Conservation (phyloP, 352 stramenopile species). For the Plasmopara muralis region DNA sequence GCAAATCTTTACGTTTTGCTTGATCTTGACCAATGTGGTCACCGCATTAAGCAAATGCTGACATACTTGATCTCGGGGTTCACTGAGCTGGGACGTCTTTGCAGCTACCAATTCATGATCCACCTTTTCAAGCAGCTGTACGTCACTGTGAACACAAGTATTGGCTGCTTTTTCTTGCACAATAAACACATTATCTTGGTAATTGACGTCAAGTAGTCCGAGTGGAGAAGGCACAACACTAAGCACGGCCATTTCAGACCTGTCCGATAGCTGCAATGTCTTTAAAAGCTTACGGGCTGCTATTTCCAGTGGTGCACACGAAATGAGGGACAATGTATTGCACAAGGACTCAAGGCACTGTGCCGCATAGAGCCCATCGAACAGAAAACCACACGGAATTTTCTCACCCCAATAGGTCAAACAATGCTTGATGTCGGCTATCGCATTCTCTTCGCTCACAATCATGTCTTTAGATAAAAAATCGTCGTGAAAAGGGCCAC, state of each 20-base stretch:
- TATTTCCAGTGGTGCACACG: slow-evolving; percentile 36
- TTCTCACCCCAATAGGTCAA: slow-evolving; percentile 25
- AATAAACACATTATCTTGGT: slow-evolving; percentile 1
- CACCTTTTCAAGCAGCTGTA: slow-evolving; percentile 25
- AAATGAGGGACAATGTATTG: slow-evolving; percentile 49
- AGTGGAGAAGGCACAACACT: slow-evolving; percentile 20
- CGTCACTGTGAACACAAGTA: not conserved
- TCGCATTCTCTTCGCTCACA: slow-evolving; percentile 30
- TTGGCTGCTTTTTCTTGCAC: not conserved
- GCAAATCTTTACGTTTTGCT: slow-evolving; percentile 5
- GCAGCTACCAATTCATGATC: slow-evolving; percentile 33
- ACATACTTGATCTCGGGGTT: slow-evolving; percentile 13
- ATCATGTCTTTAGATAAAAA: slow-evolving; percentile 1
- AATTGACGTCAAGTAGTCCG: slow-evolving; percentile 15
- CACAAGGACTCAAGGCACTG: slow-evolving; percentile 48
- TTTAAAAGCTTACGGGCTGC: slow-evolving; percentile 31
- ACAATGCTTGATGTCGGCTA: slow-evolving; percentile 44
- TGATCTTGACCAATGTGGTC: slow-evolving; percentile 12
- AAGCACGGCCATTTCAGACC: not conserved
- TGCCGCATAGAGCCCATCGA: slow-evolving; percentile 25
- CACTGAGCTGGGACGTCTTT: slow-evolving; percentile 4
- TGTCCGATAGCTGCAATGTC: slow-evolving; percentile 12
- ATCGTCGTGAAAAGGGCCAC: not conserved
- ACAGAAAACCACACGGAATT: slow-evolving; percentile 20
- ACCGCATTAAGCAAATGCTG: slow-evolving; percentile 25